Percentiles rank a stretch among this genome's conserved stretches.
Evolutionary conservation across 2,329 filamentous ascomycete species (phyloP).

Genomic region (Colletotrichum aenigma): DNA sequence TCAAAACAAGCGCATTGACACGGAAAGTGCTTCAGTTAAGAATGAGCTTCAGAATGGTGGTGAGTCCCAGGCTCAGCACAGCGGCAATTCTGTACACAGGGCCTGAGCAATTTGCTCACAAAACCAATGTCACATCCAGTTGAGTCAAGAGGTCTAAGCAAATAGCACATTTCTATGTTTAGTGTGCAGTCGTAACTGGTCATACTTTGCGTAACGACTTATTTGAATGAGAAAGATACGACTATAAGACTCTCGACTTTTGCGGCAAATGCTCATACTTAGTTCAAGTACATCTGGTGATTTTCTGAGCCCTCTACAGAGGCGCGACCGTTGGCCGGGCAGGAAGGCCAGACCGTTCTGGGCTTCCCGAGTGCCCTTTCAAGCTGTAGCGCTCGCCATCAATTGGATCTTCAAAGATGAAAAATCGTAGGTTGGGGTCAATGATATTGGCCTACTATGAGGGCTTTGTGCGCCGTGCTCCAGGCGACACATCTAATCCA

Average conservation of each 20-base stretch:
- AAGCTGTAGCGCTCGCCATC: not conserved
- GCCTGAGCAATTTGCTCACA: not conserved
- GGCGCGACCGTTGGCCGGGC: not conserved
- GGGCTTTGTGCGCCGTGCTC: not conserved
- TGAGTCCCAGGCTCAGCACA: not conserved
- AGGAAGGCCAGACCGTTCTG: not conserved
- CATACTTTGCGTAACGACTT: not conserved
- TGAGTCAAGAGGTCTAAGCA: not conserved
- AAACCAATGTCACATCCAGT: not conserved
- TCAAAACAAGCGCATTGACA: not conserved
- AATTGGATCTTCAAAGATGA: not conserved
- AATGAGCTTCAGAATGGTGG: not conserved
- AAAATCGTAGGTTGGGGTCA: not conserved
- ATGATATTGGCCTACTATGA: not conserved
- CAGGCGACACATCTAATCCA: not conserved
- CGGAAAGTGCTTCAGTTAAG: conserved; percentile 1
- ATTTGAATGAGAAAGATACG: not conserved
- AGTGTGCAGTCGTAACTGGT: not conserved
- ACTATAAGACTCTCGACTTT: not conserved
- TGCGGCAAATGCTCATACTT: not conserved
- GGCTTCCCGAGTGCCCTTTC: not conserved
- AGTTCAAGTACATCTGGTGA: not conserved
- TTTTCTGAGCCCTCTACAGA: not conserved
- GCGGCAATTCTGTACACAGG: not conserved
- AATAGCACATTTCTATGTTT: not conserved